phyloP scores from a whole-genome alignment of 2,329 filamentous ascomycete genomes.

The Hypomyces perniciosus region DNA sequence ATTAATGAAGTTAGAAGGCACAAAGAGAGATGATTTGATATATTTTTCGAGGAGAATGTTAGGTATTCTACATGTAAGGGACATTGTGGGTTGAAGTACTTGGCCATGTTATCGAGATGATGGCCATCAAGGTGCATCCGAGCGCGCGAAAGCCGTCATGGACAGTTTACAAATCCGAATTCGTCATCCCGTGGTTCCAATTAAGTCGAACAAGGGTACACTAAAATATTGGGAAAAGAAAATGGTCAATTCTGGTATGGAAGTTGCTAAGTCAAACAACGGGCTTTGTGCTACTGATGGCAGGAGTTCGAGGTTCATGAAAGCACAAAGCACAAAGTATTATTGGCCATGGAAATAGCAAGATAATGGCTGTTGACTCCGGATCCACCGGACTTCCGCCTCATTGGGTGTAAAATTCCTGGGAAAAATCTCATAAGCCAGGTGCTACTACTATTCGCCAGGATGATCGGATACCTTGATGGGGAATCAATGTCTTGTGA shows the following conservation, averaged over 20 bases:
- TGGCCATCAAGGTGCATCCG: constrained; percentile 1
- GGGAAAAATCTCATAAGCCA: background rate
- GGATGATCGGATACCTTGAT: no score
- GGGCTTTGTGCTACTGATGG: no score
- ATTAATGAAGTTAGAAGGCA: background rate
- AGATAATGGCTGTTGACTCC: background rate
- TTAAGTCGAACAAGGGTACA: background rate
- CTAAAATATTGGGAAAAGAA: background rate
- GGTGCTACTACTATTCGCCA: background rate
- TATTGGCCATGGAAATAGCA: background rate
- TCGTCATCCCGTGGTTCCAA: background rate
- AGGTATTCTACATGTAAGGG: no score
- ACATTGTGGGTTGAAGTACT: no score
- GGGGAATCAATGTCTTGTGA: no score
- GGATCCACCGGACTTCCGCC: no score
- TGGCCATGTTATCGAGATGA: background rate
- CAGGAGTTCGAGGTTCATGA: constrained; percentile 1
- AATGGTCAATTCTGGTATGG: background rate
- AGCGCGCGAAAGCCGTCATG: no score
- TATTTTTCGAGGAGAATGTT: no score
- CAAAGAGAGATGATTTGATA: no score
- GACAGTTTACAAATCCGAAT: background rate
- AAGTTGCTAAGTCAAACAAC: no score
- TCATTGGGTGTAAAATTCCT: background rate
- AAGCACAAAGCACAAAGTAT: background rate